Evolutionary conservation across 2,329 filamentous ascomycete genomes (phyloP).

Genomic region (Helicocarpus griseus): DNA sequence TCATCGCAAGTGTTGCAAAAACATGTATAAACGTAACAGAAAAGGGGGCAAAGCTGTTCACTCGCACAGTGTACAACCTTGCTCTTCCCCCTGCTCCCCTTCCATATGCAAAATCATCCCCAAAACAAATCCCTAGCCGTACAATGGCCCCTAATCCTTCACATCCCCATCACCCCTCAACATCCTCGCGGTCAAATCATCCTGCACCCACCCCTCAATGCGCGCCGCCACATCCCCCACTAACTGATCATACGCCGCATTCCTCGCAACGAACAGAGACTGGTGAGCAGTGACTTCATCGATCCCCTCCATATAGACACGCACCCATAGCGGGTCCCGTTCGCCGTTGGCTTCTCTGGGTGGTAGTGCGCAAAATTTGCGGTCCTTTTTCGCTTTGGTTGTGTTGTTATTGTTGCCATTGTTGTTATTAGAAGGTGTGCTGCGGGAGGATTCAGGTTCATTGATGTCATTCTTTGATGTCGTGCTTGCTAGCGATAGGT

Average conservation of each 20-base stretch:
- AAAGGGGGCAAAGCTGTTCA: background rate
- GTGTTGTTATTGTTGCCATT: conserved; percentile 5
- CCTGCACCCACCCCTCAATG: conserved; percentile 57
- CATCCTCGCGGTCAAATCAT: conserved; percentile 11
- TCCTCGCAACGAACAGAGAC: conserved; percentile 58
- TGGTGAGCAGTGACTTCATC: conserved; percentile 83
- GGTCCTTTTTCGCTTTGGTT: conserved; percentile 41
- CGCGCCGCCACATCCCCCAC: conserved; percentile 63
- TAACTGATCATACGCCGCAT: conserved; percentile 60
- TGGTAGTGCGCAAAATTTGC: conserved; percentile 71
- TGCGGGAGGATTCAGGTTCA: background rate
- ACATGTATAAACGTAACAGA: background rate
- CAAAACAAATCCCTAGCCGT: too few species aligned
- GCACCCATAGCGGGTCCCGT: conserved; percentile 63
- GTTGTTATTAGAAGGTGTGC: conserved; percentile 6
- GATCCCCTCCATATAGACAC: conserved; percentile 70
- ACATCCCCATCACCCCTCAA: conserved; percentile 6
- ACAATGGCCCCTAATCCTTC: background rate
- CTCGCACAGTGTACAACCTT: background rate
- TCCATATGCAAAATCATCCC: background rate
- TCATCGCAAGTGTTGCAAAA: background rate
- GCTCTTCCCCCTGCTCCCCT: background rate
- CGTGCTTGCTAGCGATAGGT: background rate
- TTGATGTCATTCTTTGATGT: background rate
- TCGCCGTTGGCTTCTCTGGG: conserved; percentile 46